Conservation (phyloP, 2,329 filamentous ascomycete species). For the Penicillium sp. region DNA sequence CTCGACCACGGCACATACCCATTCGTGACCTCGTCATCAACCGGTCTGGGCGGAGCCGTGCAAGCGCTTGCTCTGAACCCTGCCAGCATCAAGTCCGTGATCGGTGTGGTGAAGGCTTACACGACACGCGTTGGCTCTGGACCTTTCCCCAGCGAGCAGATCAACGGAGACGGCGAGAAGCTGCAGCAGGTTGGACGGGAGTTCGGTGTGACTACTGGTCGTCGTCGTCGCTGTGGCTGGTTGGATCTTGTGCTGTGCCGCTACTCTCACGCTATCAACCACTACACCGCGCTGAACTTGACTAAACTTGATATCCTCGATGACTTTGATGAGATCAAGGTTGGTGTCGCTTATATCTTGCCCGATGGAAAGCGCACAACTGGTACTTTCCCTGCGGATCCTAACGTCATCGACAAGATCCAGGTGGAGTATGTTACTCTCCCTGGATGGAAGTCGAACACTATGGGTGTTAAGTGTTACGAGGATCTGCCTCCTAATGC, state of each 20-base stretch:
- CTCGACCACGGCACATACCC: constrained; percentile 54
- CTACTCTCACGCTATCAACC: constrained; percentile 57
- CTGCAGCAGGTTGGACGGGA: constrained; percentile 57
- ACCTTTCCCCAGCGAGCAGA: constrained; percentile 62
- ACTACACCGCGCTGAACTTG: constrained; percentile 57
- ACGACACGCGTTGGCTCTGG: constrained; percentile 59
- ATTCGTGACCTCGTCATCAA: constrained; percentile 49
- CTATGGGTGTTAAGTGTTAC: constrained; percentile 56
- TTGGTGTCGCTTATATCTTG: constrained; percentile 57
- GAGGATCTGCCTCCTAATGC: constrained; percentile 58
- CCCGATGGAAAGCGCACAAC: constrained; percentile 49
- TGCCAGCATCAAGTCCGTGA: constrained; percentile 55
- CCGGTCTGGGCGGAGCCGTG: constrained; percentile 50
- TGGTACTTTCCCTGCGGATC: constrained; percentile 57
- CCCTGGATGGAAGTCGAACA: constrained; percentile 60
- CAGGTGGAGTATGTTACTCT: constrained; percentile 59
- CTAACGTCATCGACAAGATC: constrained; percentile 51
- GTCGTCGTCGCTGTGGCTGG: constrained; percentile 63
- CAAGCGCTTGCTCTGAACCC: constrained; percentile 60
- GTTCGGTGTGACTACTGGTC: constrained; percentile 58
- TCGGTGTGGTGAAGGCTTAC: constrained; percentile 65
- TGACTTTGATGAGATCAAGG: constrained; percentile 61
- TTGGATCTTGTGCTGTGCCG: constrained; percentile 63
- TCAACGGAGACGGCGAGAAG: constrained; percentile 56
- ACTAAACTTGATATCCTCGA: constrained; percentile 65